These are phyloP conservation scores for Coemansia sp. DNA, from an alignment of 192 early-diverging fungal species.

Conservation along the genomic window DNA sequence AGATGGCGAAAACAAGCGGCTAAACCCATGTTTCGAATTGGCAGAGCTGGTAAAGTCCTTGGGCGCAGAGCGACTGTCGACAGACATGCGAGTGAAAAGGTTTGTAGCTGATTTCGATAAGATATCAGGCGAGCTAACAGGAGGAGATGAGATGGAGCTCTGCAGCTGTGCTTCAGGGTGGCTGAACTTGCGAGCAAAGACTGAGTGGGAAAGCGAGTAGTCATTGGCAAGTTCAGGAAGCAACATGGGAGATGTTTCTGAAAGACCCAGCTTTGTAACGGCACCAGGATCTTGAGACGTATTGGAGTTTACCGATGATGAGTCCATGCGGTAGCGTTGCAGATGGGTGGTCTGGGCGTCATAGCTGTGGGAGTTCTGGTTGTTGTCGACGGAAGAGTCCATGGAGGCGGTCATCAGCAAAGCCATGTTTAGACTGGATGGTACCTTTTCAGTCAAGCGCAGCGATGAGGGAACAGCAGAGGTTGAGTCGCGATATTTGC, in stretches of 20 bases:
- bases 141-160: constrained; percentile 12
- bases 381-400: not conserved
- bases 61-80: constrained; percentile 12
- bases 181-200: constrained; percentile 40
- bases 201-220: not conserved
- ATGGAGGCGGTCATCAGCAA: constrained; percentile 4
- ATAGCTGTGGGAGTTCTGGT: too few species aligned
- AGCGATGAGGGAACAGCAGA: constrained; percentile 13
- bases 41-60: not conserved
- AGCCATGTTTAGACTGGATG: constrained; percentile 9
- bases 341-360: constrained; percentile 14
- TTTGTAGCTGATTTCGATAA: constrained; percentile 39
- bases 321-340: constrained; percentile 28
- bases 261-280: not conserved
- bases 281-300: not conserved
- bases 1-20: constrained; percentile 33
- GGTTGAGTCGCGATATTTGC: constrained; percentile 30
- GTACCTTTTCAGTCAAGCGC: not conserved
- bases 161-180: constrained; percentile 34
- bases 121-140: constrained; percentile 21
- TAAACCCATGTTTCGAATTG: constrained; percentile 24
- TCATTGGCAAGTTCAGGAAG: not conserved
- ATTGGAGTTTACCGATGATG: not conserved
- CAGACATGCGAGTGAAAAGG: constrained; percentile 28
- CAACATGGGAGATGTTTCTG: not conserved